phyloP scores from a whole-genome alignment of 306 rosid species.

The Ceratonia siliqua region DNA sequence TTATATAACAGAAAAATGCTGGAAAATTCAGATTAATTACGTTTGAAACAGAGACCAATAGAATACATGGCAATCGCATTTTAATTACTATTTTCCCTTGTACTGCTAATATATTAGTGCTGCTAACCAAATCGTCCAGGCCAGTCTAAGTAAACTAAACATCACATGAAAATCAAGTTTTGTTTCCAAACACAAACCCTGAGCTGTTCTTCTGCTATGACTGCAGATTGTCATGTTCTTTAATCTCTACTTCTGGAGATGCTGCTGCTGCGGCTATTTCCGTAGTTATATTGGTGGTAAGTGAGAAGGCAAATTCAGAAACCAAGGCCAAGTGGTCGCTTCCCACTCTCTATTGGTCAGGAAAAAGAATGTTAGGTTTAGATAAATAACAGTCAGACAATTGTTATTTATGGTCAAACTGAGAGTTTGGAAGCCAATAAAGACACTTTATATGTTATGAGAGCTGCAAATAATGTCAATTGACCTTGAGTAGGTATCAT shows the following conservation, averaged over 20 bases:
- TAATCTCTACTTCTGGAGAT: constrained; percentile 30
- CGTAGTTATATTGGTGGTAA: constrained; percentile 15
- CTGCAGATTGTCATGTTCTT: constrained; percentile 30
- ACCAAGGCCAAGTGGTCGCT: constrained; percentile 88
- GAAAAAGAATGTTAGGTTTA: constrained; percentile 24
- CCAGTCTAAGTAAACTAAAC: constrained; percentile 10
- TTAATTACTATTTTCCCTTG: background rate
- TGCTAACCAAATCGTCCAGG: background rate
- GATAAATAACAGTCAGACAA: background rate
- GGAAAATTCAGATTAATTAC: background rate
- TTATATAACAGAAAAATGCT: background rate
- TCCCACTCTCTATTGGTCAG: constrained; percentile 66
- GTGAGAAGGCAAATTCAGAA: constrained; percentile 72
- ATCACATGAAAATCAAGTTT: constrained; percentile 17
- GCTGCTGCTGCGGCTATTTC: constrained; percentile 25
- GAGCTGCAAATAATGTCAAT: background rate
- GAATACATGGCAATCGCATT: background rate
- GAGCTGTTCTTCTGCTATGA: constrained; percentile 24
- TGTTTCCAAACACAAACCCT: background rate
- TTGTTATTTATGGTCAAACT: background rate
- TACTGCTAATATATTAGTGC: background rate
- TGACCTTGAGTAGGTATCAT: constrained; percentile 5
- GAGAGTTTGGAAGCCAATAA: background rate
- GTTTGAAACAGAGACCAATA: background rate
- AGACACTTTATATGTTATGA: background rate